A percentile compares a stretch with the other conserved stretches of the same genome.
These are phyloP conservation scores for Bipolaris zeicola DNA, from an alignment of 2,329 filamentous ascomycete genomes.

Conservation along the genomic window DNA sequence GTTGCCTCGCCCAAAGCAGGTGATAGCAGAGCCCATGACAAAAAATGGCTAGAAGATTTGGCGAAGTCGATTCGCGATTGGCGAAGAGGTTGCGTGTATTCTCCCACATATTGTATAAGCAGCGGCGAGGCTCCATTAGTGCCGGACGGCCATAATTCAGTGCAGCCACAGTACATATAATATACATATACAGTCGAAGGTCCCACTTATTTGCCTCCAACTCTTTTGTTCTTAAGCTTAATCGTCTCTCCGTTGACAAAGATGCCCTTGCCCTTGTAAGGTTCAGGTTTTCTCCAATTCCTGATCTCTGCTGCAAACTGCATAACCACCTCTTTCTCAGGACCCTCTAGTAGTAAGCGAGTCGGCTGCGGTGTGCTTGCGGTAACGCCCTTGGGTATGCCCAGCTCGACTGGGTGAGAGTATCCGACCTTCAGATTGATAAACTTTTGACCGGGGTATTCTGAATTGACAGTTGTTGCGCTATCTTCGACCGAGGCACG, in stretches of 20 bases:
- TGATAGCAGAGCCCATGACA: too few relatives aligned
- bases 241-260: slow-evolving; percentile 98
- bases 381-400: slow-evolving; percentile 79
- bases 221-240: slow-evolving; percentile 91
- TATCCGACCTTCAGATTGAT: slow-evolving; percentile 95
- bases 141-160: neutral
- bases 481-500: slow-evolving; percentile 82
- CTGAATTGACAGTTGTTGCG: slow-evolving; percentile 67
- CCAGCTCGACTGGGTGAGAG: slow-evolving; percentile 92
- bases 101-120: neutral
- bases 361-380: slow-evolving; percentile 91
- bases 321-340: slow-evolving; percentile 84
- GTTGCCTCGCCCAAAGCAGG: too few relatives aligned
- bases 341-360: slow-evolving; percentile 85
- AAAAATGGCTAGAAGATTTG: too few relatives aligned
- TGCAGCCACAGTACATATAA: slow-evolving; percentile 18
- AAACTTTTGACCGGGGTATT: slow-evolving; percentile 83
- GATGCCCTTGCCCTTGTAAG: slow-evolving; percentile 99
- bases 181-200: slow-evolving; percentile 19
- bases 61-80: too few relatives aligned
- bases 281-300: slow-evolving; percentile 88
- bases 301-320: slow-evolving; percentile 89
- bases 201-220: slow-evolving; percentile 47
- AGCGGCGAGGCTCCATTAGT: neutral
- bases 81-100: neutral